Conservation (phyloP, 192 early-diverging fungal species). For the Backusella psychrophila region DNA sequence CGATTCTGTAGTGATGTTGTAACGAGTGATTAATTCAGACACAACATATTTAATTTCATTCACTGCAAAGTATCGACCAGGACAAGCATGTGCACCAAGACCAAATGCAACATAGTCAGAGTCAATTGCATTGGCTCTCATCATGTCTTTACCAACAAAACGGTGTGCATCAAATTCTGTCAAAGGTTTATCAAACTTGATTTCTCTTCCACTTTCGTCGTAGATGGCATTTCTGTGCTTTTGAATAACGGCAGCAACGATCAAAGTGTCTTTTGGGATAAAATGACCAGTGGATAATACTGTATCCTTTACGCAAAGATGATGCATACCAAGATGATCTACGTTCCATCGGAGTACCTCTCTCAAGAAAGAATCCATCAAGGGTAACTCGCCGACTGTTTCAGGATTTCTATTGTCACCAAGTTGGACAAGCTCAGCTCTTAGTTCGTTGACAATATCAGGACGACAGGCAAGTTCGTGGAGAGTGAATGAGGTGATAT, state of each 20-base stretch:
- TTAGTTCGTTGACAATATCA: neutral
- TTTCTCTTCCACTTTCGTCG: neutral
- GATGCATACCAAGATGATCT: constrained; percentile 19
- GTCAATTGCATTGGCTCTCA: constrained; percentile 8
- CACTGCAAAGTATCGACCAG: constrained; percentile 30
- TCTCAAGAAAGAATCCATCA: constrained; percentile 26
- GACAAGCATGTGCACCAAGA: constrained; percentile 32
- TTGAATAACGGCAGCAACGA: constrained; percentile 11
- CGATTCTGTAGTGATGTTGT: constrained; percentile 8
- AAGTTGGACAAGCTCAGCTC: constrained; percentile 3
- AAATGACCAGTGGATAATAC: neutral
- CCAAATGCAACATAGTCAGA: constrained; percentile 25
- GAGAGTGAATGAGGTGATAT: constrained; percentile 9
- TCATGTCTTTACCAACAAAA: constrained; percentile 8
- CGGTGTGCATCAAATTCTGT: constrained; percentile 19
- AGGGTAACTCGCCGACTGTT: neutral
- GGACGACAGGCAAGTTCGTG: constrained; percentile 26
- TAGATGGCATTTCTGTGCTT: neutral
- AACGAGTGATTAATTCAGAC: constrained; percentile 4
- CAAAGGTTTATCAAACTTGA: neutral
- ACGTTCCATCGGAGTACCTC: constrained; percentile 11
- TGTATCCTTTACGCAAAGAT: constrained; percentile 14
- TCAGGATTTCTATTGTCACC: neutral
- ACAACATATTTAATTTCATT: constrained; percentile 26
- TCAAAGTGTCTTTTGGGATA: constrained; percentile 15